These are phyloP conservation scores for Suhomyces bolitotheri DNA, from an alignment of 1,139 yeast species.

Conservation along the genomic window DNA sequence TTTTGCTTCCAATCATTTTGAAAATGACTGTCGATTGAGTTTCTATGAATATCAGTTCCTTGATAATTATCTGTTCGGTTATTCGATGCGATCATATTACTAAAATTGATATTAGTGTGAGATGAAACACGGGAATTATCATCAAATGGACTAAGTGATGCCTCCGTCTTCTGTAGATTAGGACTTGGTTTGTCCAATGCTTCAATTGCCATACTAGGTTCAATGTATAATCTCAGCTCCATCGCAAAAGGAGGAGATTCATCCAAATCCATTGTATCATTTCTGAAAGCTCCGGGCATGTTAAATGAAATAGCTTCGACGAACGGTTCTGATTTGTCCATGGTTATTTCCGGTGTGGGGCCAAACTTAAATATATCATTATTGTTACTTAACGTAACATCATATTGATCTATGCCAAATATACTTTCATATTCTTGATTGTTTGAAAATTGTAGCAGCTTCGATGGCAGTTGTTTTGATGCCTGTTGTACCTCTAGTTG, in stretches of 20 bases:
- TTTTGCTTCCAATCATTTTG: conserved; percentile 10
- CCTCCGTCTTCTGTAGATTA: conserved; percentile 7
- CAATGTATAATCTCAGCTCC: conserved; percentile 29
- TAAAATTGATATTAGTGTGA: conserved; percentile 10
- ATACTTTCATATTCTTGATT: conserved; percentile 10
- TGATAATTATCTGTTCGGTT: not conserved
- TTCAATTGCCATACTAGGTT: conserved; percentile 4
- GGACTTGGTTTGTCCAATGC: conserved; percentile 2
- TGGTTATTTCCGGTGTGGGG: conserved; percentile 6
- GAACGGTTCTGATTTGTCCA: conserved; percentile 6
- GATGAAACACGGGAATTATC: conserved; percentile 16
- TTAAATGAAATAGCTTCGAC: conserved; percentile 17
- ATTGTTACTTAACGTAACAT: conserved; percentile 7
- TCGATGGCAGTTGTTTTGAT: conserved; percentile 1
- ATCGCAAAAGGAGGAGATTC: conserved; percentile 44
- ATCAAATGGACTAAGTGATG: conserved; percentile 13
- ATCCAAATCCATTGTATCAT: conserved; percentile 39
- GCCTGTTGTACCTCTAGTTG: not conserved
- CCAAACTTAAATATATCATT: conserved; percentile 6
- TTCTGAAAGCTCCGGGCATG: conserved; percentile 38
- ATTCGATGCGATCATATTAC: conserved; percentile 5
- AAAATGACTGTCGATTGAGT: conserved; percentile 16
- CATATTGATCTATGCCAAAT: conserved; percentile 12
- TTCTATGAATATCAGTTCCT: conserved; percentile 8
- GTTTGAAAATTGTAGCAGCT: conserved; percentile 8